Conservation (phyloP, 2,329 filamentous ascomycete genomes). For the Colletotrichum coccodes region DNA sequence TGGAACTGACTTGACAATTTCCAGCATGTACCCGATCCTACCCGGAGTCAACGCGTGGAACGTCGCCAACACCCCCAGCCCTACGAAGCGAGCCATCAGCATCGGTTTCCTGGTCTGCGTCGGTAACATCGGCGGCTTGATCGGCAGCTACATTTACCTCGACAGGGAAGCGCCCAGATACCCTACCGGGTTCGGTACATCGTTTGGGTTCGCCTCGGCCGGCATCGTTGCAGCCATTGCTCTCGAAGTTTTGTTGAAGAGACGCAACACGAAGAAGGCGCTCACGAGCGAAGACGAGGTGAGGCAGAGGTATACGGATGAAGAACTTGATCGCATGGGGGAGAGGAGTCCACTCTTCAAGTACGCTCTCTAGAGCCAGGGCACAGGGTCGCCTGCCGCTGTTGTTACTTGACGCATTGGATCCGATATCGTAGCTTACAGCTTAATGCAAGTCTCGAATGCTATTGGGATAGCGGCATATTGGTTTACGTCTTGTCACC, state of each 20-base stretch:
- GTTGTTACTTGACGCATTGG: too few species aligned
- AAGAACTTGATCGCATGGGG: constrained; percentile 43
- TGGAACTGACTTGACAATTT: constrained; percentile 29
- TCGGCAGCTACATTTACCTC: constrained; percentile 34
- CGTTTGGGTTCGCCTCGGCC: constrained; percentile 24
- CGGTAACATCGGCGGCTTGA: constrained; percentile 49
- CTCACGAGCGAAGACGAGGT: constrained; percentile 39
- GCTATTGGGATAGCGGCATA: too few species aligned
- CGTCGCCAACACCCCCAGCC: constrained; percentile 48
- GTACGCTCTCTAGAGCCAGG: constrained; percentile 41
- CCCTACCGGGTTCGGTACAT: constrained; percentile 29
- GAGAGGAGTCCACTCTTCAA: constrained; percentile 44
- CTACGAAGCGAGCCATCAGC: constrained; percentile 51
- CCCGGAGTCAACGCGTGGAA: constrained; percentile 54
- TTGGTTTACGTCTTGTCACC: too few species aligned
- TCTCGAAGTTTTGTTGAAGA: constrained; percentile 22
- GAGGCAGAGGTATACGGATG: constrained; percentile 38
- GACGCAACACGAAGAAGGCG: constrained; percentile 39
- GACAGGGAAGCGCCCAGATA: constrained; percentile 33
- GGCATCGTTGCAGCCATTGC: constrained; percentile 29
- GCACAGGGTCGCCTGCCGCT: too few species aligned
- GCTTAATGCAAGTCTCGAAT: too few species aligned
- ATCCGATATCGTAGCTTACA: too few species aligned
- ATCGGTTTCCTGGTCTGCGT: constrained; percentile 53
- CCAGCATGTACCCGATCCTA: constrained; percentile 52